Evolutionary conservation across 179 eudicot genomes (phyloP).

Genomic region (Dionaea muscipula): DNA sequence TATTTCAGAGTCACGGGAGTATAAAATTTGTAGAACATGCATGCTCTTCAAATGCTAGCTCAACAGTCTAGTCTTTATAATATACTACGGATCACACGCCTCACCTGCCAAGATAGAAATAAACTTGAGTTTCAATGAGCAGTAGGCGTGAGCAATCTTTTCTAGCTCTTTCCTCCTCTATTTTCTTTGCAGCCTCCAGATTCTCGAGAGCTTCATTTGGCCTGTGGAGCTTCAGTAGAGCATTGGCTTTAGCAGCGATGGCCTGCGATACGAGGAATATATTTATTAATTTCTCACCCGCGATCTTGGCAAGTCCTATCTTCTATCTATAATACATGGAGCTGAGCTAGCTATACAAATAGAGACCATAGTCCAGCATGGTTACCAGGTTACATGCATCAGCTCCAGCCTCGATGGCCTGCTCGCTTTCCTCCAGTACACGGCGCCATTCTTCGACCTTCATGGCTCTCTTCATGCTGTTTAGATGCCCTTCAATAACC

Average conservation of each 20-base stretch:
- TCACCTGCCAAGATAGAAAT: constrained; percentile 15
- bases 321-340: no score
- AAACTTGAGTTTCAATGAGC: constrained; percentile 6
- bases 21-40: no score
- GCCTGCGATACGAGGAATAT: constrained; percentile 5
- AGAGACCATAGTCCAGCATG: no score
- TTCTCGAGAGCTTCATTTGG: constrained; percentile 14
- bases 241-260: constrained; percentile 10
- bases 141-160: constrained; percentile 7
- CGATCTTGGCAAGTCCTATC: no score
- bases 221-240: constrained; percentile 11
- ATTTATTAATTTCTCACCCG: no score
- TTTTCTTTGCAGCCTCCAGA: constrained; percentile 13
- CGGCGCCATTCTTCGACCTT: constrained; percentile 42
- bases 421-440: constrained; percentile 25
- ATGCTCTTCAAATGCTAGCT: no score
- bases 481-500: constrained; percentile 31
- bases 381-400: constrained; percentile 9
- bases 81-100: no score
- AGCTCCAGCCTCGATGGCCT: constrained; percentile 10
- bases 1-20: no score
- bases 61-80: no score
- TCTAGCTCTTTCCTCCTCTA: neutral
- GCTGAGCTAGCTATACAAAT: neutral
- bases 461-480: constrained; percentile 33